These are phyloP conservation scores for Lyophyllum shimeji DNA, from an alignment of 768 basidiomycete species.

Conservation along the genomic window DNA sequence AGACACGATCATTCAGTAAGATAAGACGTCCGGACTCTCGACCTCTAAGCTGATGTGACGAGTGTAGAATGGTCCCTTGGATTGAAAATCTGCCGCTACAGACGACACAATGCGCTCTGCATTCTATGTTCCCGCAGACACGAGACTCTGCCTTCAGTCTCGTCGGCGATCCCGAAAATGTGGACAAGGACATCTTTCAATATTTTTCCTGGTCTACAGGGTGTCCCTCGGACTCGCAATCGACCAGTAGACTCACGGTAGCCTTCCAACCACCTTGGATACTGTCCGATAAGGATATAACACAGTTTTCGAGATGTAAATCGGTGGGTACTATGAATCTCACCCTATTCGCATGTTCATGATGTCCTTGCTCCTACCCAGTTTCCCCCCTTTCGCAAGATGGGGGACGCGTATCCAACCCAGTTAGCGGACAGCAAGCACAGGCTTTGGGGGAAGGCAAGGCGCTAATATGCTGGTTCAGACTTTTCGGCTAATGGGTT, in stretches of 20 bases:
- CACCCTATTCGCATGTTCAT: background rate
- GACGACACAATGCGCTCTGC: constrained; percentile 47
- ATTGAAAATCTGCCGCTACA: constrained; percentile 49
- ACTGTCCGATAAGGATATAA: constrained; percentile 51
- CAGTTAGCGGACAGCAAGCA: constrained; percentile 39
- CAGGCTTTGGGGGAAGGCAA: constrained; percentile 61
- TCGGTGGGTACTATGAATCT: constrained; percentile 29
- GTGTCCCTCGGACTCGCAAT: background rate
- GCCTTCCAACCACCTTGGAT: constrained; percentile 66
- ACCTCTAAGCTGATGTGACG: constrained; percentile 1
- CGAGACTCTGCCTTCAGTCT: constrained; percentile 40
- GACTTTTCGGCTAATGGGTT: background rate
- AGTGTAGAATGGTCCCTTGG: constrained; percentile 46
- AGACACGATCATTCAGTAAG: constrained; percentile 43
- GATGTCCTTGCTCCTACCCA: constrained; percentile 20
- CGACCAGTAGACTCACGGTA: constrained; percentile 34
- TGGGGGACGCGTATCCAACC: constrained; percentile 33
- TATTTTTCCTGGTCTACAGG: constrained; percentile 43
- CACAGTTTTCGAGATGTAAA: constrained; percentile 47
- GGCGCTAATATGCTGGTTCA: background rate
- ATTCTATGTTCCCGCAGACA: constrained; percentile 43
- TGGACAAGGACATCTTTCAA: constrained; percentile 41
- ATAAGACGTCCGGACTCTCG: background rate
- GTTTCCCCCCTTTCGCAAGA: constrained; percentile 38
- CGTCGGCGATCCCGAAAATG: constrained; percentile 26